Evolutionary conservation across 768 basidiomycete genomes (phyloP).

Genomic region (Podaxis sp.): DNA sequence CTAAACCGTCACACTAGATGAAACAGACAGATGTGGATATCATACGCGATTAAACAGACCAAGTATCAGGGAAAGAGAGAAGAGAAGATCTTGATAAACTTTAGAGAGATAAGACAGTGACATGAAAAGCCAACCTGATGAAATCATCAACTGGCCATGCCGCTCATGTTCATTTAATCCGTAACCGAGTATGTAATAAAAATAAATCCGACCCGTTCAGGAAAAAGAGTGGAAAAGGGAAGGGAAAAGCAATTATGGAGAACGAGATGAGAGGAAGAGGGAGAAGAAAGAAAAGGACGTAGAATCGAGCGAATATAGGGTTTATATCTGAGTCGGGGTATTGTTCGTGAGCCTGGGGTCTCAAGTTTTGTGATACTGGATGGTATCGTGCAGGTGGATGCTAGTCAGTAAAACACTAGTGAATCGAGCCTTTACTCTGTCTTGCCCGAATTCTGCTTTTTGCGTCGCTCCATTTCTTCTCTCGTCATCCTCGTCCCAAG

Average conservation of each 20-base stretch:
- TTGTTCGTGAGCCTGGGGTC: not conserved
- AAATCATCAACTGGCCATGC: no score
- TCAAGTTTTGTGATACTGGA: not conserved
- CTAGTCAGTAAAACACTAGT: no score
- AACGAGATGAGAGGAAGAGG: no score
- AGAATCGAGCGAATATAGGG: not conserved
- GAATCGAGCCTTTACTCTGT: conserved; percentile 15
- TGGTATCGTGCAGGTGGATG: not conserved
- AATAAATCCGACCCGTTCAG: no score
- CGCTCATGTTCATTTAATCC: no score
- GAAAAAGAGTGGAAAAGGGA: no score
- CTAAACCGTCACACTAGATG: not conserved
- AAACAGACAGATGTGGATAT: not conserved
- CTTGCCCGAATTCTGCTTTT: conserved; percentile 28
- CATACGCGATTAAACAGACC: not conserved
- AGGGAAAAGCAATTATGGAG: no score
- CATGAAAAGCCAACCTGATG: not conserved
- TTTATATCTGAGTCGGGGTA: not conserved
- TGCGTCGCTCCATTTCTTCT: conserved; percentile 54
- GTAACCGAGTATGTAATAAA: no score
- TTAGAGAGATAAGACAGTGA: no score
- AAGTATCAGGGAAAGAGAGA: not conserved
- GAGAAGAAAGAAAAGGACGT: not conserved
- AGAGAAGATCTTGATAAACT: not conserved
- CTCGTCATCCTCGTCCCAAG: conserved; percentile 84